Evolutionary conservation across 2,329 filamentous ascomycete species (phyloP).

Genomic region (Albifimbria verrucaria): DNA sequence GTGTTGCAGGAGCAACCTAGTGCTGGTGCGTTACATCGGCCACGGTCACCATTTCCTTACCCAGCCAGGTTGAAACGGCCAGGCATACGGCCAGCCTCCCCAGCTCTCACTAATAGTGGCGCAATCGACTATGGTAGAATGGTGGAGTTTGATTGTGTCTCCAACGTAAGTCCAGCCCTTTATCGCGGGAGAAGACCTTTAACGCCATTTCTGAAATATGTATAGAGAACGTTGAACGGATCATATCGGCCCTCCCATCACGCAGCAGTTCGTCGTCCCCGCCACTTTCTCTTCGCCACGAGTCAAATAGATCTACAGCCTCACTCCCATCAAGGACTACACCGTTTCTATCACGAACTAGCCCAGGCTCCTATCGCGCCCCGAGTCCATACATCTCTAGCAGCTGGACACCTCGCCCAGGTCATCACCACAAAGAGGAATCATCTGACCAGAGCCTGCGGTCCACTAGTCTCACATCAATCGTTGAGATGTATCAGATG

Average conservation of each 20-base stretch:
- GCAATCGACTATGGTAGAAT: conserved; percentile 47
- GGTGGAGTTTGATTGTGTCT: conserved; percentile 46
- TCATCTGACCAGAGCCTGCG: conserved; percentile 36
- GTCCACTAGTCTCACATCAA: conserved; percentile 47
- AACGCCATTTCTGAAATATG: conserved; percentile 5
- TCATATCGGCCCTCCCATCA: conserved; percentile 36
- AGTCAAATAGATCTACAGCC: conserved; percentile 37
- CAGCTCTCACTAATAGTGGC: conserved; percentile 45
- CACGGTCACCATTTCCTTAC: conserved; percentile 57
- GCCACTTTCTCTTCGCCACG: conserved; percentile 36
- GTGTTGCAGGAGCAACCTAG: conserved; percentile 47
- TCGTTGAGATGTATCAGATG: conserved; percentile 44
- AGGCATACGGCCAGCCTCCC: conserved; percentile 46
- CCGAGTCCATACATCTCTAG: conserved; percentile 22
- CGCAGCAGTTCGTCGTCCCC: conserved; percentile 31
- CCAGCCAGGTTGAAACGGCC: conserved; percentile 55
- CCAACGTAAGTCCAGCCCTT: conserved; percentile 34
- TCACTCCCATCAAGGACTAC: conserved; percentile 32
- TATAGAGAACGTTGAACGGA: conserved; percentile 43
- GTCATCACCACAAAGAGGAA: conserved; percentile 25
- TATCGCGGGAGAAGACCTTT: conserved; percentile 3
- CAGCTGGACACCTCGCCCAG: neutral
- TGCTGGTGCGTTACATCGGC: conserved; percentile 41
- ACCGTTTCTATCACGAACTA: conserved; percentile 18
- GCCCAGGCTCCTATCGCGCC: conserved; percentile 12